Evolutionary conservation across 305 asterid species (phyloP), one percentile per base, ranked within the genome.

Genomic region (Fraxinus ornus): DNA sequence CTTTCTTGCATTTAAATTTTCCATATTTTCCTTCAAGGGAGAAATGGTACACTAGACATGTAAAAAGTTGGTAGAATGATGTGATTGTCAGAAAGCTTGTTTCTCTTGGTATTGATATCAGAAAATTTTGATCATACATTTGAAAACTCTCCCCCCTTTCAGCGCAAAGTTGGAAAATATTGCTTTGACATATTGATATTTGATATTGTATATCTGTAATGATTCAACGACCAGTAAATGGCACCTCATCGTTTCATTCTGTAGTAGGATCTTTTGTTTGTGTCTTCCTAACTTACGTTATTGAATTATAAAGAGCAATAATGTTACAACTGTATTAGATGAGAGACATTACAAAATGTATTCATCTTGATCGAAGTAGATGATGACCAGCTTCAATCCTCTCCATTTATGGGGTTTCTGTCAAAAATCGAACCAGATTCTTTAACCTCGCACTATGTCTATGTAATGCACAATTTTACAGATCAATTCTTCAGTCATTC

Each of bases 391-490:
- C 75, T 55, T 12, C 75, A 68, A 13, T 68, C 19, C 36, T 68
- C 75, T 26, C 75, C 19, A 68, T 68, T 28, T 68, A 68, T 68
- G 75, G 74, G 19, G 35, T 68, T 68, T 10, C 21, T 1, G 36
- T 68, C 37, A 28, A 68, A 68, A 68, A 68, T 12, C 9, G 8
- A 68, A 76, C 74, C 74, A 72, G 41, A 73, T 80, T 74, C 76
- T 60, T 33, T 55, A 4, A n/a, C 64, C 33, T 19, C 3, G 66
- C n/a, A 74, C 77, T 35, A 74, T 55, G n/a, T 74, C 57, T 74
- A 33, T 28, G 4, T n/a, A 12, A 57, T 39, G 79, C 72, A 81
- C 70, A 66, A 78, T 55, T 72, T 71, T 76, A 79, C 86, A 82
- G 72, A 71, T 55, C 77, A 72, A 85, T 73, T 30, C 47, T 47